These are phyloP conservation scores for Chaetomium sp. DNA, from an alignment of 2,329 filamentous ascomycete genomes.

Conservation along the genomic window DNA sequence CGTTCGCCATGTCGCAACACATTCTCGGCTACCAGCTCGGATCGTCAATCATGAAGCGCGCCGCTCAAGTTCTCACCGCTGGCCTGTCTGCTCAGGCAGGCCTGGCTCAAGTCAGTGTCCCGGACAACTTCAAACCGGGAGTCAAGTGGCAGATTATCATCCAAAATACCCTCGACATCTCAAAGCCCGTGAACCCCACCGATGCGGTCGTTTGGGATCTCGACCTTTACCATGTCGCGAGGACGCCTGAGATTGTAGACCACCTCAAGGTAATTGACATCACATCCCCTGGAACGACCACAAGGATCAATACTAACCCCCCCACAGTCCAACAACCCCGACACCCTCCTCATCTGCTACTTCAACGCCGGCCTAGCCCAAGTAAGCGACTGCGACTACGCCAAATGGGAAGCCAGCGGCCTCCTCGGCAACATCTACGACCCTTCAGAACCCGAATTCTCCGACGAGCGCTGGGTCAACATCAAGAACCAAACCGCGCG, in stretches of 20 bases:
- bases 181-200: not conserved
- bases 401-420: constrained; percentile 10
- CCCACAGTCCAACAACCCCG: constrained; percentile 1
- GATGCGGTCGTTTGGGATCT: constrained; percentile 17
- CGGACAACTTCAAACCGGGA: not conserved
- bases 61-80: not conserved
- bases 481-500: constrained; percentile 14
- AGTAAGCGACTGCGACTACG: constrained; percentile 15
- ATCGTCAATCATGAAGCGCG: constrained; percentile 1
- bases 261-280: constrained; percentile 6
- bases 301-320: no score
- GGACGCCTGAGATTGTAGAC: constrained; percentile 5
- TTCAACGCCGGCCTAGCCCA: constrained; percentile 19
- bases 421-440: constrained; percentile 14
- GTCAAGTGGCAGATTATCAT: constrained; percentile 17
- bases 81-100: not conserved
- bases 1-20: no score
- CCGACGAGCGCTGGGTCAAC: constrained; percentile 16
- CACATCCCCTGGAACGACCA: not conserved
- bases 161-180: constrained; percentile 8
- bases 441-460: constrained; percentile 7
- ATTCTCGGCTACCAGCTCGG: not conserved
- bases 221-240: constrained; percentile 14
- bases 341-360: constrained; percentile 15
- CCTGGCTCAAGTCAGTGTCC: not conserved